Percentiles rank a stretch among this genome's conserved stretches.
Conservation (phyloP, 305 asterid species). For the Fraxinus xanthoxyloides region DNA sequence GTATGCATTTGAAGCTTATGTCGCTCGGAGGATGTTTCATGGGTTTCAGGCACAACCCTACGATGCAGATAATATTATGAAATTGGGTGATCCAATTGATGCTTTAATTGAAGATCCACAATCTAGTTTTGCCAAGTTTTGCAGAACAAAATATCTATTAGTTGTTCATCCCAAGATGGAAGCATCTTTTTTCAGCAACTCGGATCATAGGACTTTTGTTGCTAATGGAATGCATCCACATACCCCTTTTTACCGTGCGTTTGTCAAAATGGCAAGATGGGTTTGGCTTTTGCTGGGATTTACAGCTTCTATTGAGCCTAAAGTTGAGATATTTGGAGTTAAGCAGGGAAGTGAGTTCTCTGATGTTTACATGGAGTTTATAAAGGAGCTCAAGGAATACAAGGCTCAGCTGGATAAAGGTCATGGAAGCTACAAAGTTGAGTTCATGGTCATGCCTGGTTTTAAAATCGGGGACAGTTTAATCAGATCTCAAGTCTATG, state of each 20-base stretch:
- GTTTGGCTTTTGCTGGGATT: constrained; percentile 69
- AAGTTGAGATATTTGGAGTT: constrained; percentile 50
- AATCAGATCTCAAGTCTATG: constrained; percentile 62
- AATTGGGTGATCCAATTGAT: constrained; percentile 55
- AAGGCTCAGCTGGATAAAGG: constrained; percentile 26
- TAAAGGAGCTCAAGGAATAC: constrained; percentile 53
- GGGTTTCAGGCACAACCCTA: constrained; percentile 40
- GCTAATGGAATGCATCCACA: constrained; percentile 58
- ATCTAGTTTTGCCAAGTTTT: constrained; percentile 63
- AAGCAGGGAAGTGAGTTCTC: constrained; percentile 56
- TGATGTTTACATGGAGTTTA: constrained; percentile 56
- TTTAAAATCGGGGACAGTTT: constrained; percentile 49
- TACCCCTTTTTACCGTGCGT: constrained; percentile 62
- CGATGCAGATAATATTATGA: constrained; percentile 35
- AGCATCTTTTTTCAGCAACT: constrained; percentile 58
- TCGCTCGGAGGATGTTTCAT: constrained; percentile 60
- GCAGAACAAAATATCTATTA: constrained; percentile 56
- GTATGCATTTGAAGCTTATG: constrained; percentile 74
- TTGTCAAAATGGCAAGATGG: constrained; percentile 71
- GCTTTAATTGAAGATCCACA: constrained; percentile 57
- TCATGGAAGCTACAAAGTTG: constrained; percentile 48
- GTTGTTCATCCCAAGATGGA: constrained; percentile 70
- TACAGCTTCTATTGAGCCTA: constrained; percentile 40
- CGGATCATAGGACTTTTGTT: constrained; percentile 64
- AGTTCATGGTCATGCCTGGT: constrained; percentile 74